These are phyloP conservation scores for Marchantia paleacea DNA, from an alignment of 225 moss, liverwort and hornwort species.

Conservation along the genomic window DNA sequence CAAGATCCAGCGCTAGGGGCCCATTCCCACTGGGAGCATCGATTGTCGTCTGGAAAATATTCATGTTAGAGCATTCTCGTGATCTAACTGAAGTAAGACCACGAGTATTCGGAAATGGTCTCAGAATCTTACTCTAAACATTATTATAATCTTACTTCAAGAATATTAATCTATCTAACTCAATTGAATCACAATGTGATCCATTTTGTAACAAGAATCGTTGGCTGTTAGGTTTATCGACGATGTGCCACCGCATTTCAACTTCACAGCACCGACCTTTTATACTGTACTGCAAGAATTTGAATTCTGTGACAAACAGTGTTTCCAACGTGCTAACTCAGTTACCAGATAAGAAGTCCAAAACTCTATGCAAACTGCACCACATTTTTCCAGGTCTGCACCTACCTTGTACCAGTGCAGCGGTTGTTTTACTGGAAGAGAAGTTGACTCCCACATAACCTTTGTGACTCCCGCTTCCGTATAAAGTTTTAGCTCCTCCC, in stretches of 20 bases:
- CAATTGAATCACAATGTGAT: no score
- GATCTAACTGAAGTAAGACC: no score
- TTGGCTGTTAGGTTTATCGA: no score
- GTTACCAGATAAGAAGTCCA: not conserved
- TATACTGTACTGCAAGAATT: no score
- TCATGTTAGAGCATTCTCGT: no score
- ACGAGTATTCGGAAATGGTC: no score
- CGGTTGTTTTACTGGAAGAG: conserved; percentile 34
- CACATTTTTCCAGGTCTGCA: not conserved
- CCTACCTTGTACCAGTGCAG: conserved; percentile 81
- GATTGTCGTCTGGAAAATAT: conserved; percentile 49
- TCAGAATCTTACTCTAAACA: not conserved
- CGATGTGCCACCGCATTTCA: no score
- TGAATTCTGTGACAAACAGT: no score
- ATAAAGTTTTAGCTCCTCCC: conserved; percentile 51
- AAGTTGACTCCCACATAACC: conserved; percentile 47
- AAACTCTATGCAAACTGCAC: not conserved
- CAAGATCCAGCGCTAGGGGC: conserved; percentile 59
- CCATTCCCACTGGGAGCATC: conserved; percentile 64
- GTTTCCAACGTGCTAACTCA: not conserved
- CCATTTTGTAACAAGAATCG: no score
- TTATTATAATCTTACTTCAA: not conserved
- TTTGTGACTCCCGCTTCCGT: conserved; percentile 44
- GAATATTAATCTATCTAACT: no score
- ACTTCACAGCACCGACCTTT: not conserved